Percentiles rank a stretch among this genome's conserved stretches.
Conservation (phyloP, 1,284 basidiomycete species). For the Hymenochaete sp. region DNA sequence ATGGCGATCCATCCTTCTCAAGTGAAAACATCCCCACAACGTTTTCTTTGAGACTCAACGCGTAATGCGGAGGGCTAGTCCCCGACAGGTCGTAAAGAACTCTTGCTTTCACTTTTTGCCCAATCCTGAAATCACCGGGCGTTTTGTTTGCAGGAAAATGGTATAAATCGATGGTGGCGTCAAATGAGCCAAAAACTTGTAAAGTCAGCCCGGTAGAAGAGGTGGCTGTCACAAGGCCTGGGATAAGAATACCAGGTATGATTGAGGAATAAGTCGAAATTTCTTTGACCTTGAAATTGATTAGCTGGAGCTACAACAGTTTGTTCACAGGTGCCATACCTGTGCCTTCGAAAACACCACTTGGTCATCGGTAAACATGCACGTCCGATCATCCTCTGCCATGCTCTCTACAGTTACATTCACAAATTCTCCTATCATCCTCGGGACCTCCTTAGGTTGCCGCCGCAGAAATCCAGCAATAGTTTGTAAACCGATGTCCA, state of each 20-base stretch:
- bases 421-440: constrained; percentile 56
- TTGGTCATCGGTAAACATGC: constrained; percentile 49
- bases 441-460: constrained; percentile 42
- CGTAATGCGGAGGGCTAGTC: constrained; percentile 68
- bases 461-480: constrained; percentile 74
- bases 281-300: constrained; percentile 49
- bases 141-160: constrained; percentile 55
- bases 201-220: constrained; percentile 77
- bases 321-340: constrained; percentile 34
- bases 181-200: constrained; percentile 89
- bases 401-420: constrained; percentile 55
- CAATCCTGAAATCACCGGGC: constrained; percentile 60
- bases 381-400: constrained; percentile 64
- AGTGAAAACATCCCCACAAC: constrained; percentile 45
- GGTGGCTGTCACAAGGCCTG: constrained; percentile 77
- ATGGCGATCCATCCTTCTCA: constrained; percentile 23
- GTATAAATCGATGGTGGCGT: constrained; percentile 81
- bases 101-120: constrained; percentile 83
- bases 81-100: constrained; percentile 78
- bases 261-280: constrained; percentile 76
- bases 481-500: constrained; percentile 76
- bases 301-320: not conserved
- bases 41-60: constrained; percentile 71
- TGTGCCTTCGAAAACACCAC: constrained; percentile 38
- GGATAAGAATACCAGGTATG: constrained; percentile 83